Evolutionary conservation across 176 grass and related monocot genomes (phyloP).

Genomic region (Alloteropsis semialata): DNA sequence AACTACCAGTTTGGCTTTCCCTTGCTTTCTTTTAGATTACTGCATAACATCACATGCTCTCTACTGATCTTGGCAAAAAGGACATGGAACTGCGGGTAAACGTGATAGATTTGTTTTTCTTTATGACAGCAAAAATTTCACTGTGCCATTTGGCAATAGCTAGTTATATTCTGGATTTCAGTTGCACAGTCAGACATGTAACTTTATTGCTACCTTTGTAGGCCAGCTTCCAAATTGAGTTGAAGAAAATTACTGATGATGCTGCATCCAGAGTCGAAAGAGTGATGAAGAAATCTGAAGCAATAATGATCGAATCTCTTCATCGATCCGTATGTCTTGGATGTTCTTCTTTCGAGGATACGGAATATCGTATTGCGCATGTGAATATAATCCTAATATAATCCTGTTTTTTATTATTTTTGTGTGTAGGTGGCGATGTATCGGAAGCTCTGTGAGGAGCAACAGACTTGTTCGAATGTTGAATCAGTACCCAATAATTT

Average conservation of each 20-base stretch:
- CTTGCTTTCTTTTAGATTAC: no score
- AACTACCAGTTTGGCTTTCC: background rate
- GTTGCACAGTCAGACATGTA: background rate
- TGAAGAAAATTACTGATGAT: constrained; percentile 61
- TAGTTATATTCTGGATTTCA: background rate
- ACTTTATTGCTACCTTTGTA: constrained; percentile 39
- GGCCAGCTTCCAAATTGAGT: constrained; percentile 78
- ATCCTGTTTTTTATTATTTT: background rate
- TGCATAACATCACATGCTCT: constrained; percentile 79
- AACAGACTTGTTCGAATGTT: constrained; percentile 52
- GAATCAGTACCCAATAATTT: constrained; percentile 37
- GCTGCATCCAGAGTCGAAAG: constrained; percentile 75
- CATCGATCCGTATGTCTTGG: constrained; percentile 75
- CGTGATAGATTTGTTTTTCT: constrained; percentile 5
- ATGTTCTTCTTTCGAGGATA: constrained; percentile 9
- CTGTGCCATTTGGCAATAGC: background rate
- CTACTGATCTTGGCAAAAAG: constrained; percentile 60
- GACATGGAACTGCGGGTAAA: constrained; percentile 76
- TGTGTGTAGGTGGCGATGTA: constrained; percentile 83
- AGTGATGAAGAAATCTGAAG: constrained; percentile 85
- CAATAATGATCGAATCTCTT: constrained; percentile 93
- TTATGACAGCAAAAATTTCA: background rate
- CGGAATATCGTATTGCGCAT: constrained; percentile 1
- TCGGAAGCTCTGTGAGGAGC: constrained; percentile 90
- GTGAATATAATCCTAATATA: constrained; percentile 11